Evolutionary conservation across 345 rosid species (phyloP).

Genomic region (Aurinia saxatilis): DNA sequence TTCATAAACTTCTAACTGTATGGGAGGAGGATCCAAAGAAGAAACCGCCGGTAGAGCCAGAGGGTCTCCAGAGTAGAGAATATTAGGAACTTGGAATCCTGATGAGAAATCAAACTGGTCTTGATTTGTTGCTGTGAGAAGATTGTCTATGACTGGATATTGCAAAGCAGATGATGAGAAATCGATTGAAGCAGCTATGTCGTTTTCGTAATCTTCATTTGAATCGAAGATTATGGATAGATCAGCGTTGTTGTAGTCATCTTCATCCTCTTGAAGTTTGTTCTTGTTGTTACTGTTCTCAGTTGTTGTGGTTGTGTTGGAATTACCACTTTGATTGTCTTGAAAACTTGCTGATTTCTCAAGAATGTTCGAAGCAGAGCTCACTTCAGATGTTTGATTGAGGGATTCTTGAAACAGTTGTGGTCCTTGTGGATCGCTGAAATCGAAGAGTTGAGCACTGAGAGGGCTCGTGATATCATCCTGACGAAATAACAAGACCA

Average conservation of each 20-base stretch:
- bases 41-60: conserved; percentile 2
- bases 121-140: conserved; percentile 31
- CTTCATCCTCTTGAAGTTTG: conserved; percentile 13
- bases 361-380: conserved; percentile 38
- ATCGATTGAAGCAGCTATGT: conserved; percentile 73
- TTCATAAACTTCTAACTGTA: conserved; percentile 42
- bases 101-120: conserved; percentile 54
- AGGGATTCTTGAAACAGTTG: conserved; percentile 57
- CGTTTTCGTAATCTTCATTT: conserved; percentile 62
- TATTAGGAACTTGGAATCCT: conserved; percentile 26
- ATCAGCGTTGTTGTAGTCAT: conserved; percentile 27
- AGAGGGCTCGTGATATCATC: conserved; percentile 75
- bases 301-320: conserved; percentile 28
- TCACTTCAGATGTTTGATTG: conserved; percentile 54
- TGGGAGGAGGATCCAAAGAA: conserved; percentile 16
- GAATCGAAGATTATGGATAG: conserved; percentile 51
- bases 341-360: conserved; percentile 28
- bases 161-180: conserved; percentile 60
- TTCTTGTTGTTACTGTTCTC: conserved; percentile 17
- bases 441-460: conserved; percentile 55
- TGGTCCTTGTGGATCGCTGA: conserved; percentile 56
- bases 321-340: conserved; percentile 21
- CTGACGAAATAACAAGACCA: conserved; percentile 31
- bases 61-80: conserved; percentile 14
- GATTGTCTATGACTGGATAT: conserved; percentile 41